phyloP scores from a whole-genome alignment of 768 basidiomycete species.

The Infundibulicybe gibba region DNA sequence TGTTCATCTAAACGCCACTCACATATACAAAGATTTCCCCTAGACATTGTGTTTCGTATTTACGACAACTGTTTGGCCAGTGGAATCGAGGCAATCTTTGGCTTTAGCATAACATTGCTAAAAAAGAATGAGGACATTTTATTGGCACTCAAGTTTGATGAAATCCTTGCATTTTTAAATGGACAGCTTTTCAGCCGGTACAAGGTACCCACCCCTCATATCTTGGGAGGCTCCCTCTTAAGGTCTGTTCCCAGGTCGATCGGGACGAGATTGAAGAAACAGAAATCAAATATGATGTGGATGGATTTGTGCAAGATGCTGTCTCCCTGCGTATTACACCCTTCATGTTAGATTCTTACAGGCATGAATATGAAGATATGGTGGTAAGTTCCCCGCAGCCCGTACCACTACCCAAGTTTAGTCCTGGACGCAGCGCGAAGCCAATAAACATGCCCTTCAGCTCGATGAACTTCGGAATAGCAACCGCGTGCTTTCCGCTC shows the following conservation, averaged over 20 bases:
- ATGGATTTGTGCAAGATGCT: slow-evolving; percentile 87
- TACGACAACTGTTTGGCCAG: slow-evolving; percentile 96
- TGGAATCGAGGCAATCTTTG: slow-evolving; percentile 95
- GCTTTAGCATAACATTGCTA: slow-evolving; percentile 85
- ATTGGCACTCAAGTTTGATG: slow-evolving; percentile 84
- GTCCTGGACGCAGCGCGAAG: slow-evolving; percentile 40
- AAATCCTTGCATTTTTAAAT: slow-evolving; percentile 83
- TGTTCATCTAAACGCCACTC: slow-evolving; percentile 1
- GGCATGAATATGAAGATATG: slow-evolving; percentile 84
- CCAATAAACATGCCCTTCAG: slow-evolving; percentile 81
- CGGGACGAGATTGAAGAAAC: slow-evolving; percentile 16
- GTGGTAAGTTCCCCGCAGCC: slow-evolving; percentile 32
- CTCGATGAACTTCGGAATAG: slow-evolving; percentile 79
- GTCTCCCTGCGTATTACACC: slow-evolving; percentile 86
- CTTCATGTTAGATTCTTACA: slow-evolving; percentile 91
- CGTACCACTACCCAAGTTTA: background rate
- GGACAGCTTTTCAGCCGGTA: slow-evolving; percentile 81
- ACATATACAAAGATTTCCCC: slow-evolving; percentile 66
- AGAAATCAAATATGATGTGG: slow-evolving; percentile 53
- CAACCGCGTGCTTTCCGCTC: slow-evolving; percentile 71
- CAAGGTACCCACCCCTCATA: slow-evolving; percentile 28
- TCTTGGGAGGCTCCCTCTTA: background rate
- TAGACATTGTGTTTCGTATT: slow-evolving; percentile 93
- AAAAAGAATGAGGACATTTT: slow-evolving; percentile 84
- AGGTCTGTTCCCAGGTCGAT: slow-evolving; percentile 23